phyloP scores from a whole-genome alignment of 2,329 filamentous ascomycete genomes.

The Fusarium sp. region DNA sequence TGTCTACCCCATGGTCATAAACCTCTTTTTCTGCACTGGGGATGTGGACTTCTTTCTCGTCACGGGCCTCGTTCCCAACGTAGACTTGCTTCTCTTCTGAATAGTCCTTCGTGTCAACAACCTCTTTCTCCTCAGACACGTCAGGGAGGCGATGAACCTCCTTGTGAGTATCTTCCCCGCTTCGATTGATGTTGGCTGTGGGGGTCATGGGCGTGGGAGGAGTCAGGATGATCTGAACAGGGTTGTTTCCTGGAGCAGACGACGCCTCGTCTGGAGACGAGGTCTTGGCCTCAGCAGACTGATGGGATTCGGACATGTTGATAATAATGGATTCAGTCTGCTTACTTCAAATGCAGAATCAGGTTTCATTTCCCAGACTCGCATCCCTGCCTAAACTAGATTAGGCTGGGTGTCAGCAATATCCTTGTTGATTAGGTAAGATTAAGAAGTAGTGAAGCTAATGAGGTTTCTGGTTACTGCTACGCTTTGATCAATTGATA shows the following conservation, averaged over 20 bases:
- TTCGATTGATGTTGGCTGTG: neutral
- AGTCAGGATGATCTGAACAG: slow-evolving; percentile 39
- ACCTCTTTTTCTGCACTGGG: slow-evolving; percentile 15
- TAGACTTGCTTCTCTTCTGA: slow-evolving; percentile 19
- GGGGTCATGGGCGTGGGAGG: slow-evolving; percentile 36
- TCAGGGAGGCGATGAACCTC: slow-evolving; percentile 20
- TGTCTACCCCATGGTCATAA: neutral
- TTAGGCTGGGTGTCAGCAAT: slow-evolving; percentile 6
- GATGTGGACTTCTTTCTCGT: slow-evolving; percentile 25
- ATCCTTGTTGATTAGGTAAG: slow-evolving; percentile 38
- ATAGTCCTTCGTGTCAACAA: neutral
- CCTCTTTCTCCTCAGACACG: slow-evolving; percentile 36
- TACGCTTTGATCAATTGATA: neutral
- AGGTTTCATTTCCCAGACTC: slow-evolving; percentile 5
- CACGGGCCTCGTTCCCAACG: neutral
- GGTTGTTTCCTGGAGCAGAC: neutral
- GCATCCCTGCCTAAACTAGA: neutral
- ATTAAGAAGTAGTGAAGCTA: neutral
- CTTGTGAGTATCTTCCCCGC: slow-evolving; percentile 29
- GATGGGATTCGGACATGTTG: slow-evolving; percentile 10
- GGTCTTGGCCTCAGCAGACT: neutral
- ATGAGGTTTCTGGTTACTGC: neutral
- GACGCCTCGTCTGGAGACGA: neutral
- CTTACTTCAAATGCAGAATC: neutral
- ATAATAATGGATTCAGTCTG: neutral